Percentiles rank a stretch among this genome's conserved stretches.
Conservation (phyloP, 371 early-diverging fungal genomes). For the Mucor circinelloides region DNA sequence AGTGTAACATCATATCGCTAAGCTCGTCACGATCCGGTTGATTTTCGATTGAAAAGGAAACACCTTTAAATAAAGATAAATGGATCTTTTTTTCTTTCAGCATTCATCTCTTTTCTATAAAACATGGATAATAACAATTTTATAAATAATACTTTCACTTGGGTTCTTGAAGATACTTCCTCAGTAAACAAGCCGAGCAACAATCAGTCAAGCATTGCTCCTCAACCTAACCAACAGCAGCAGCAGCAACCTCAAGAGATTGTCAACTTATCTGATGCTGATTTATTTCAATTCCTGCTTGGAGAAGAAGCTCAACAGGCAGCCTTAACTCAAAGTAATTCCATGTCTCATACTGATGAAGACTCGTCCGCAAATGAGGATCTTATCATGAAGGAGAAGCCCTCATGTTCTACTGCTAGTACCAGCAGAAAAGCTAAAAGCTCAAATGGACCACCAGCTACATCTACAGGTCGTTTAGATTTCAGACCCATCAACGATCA, state of each 20-base stretch:
- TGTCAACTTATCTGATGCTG: constrained; percentile 7
- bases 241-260: background rate
- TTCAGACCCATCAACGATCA: constrained; percentile 21
- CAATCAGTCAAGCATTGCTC: background rate
- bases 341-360: background rate
- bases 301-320: constrained; percentile 13
- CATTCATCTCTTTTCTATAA: background rate
- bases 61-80: background rate
- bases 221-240: background rate
- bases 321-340: background rate
- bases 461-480: constrained; percentile 21
- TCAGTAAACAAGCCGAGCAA: background rate
- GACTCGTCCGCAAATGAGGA: constrained; percentile 9
- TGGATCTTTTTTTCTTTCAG: background rate
- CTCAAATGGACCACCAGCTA: constrained; percentile 2
- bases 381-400: background rate
- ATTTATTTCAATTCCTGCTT: constrained; percentile 21
- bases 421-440: background rate
- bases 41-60: background rate
- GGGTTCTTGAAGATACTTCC: constrained; percentile 4
- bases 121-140: constrained; percentile 9
- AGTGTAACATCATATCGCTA: background rate
- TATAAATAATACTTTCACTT: constrained; percentile 9
- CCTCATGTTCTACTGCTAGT: background rate
- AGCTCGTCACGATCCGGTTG: background rate